Evolutionary conservation across 192 early-diverging fungal species (phyloP).

Genomic region (Radiomyces spectabilis): DNA sequence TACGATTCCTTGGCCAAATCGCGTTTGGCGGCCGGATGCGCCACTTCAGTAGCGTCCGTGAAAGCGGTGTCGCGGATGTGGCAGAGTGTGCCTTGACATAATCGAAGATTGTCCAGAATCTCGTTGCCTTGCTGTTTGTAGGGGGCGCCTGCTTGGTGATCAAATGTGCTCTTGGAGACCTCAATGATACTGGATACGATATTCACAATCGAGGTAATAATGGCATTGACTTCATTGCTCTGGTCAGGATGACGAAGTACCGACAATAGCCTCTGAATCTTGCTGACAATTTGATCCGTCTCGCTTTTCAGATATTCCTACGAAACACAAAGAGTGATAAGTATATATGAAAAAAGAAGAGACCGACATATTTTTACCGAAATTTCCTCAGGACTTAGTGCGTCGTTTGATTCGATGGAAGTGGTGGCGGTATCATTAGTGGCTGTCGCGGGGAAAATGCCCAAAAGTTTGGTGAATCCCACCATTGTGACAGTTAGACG

Average conservation of each 20-base stretch:
- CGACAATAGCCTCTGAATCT: conserved; percentile 65
- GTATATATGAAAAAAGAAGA: too few relatives aligned
- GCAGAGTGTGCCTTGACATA: conserved; percentile 43
- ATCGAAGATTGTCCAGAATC: conserved; percentile 51
- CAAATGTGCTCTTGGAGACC: conserved; percentile 42
- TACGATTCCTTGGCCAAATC: conserved; percentile 75
- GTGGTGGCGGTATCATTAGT: too few relatives aligned
- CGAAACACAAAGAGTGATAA: conserved; percentile 1
- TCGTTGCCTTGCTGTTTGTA: conserved; percentile 40
- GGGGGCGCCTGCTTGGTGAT: conserved; percentile 5
- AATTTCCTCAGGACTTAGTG: too few relatives aligned
- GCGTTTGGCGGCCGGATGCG: conserved; percentile 70
- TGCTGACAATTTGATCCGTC: conserved; percentile 70
- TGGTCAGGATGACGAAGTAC: conserved; percentile 40
- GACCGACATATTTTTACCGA: too few relatives aligned
- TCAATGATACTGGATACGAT: conserved; percentile 43
- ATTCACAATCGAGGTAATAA: conserved; percentile 25
- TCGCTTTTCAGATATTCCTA: conserved; percentile 62
- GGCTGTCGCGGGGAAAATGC: conserved; percentile 24
- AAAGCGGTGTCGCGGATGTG: conserved; percentile 48
- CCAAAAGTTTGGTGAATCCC: conserved; percentile 54
- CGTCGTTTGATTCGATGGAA: too few relatives aligned
- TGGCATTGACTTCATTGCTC: conserved; percentile 23
- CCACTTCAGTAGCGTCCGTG: conserved; percentile 33
- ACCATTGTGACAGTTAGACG: conserved; percentile 76